Base-by-base conservation (phyloP, 1,284 basidiomycete species). In the Blastosporella zonata region DNA sequence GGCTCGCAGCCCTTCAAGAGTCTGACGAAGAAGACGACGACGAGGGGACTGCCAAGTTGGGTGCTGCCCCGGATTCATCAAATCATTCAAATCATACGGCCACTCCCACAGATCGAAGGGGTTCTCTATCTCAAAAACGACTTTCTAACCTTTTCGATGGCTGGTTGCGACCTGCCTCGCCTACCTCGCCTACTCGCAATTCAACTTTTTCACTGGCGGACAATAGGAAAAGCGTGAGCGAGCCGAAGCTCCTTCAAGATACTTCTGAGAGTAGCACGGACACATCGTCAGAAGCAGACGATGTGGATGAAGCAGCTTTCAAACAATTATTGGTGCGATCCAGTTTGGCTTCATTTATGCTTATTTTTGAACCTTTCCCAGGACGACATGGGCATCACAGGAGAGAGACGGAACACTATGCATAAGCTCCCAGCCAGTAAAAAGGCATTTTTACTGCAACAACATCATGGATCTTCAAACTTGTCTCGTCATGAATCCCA, bases 321-420 rank as follows among this genome's bases (percentile, higher is more conserved):
- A 79, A 86, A 46, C 60, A 68, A 27, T 80, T 90, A 70, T 75
- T 92, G 62, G 87, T 90, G 60, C 69, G 17, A 7, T 3, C 23
- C 25, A 28, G 4, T 9, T 39, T 4, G 9, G 17, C 43, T 34
- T 31, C 48, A 29, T 28, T 8, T 31, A 35, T 21, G 13, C 10
- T 41, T 20, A 7, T 18, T 29, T 33, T n/a, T 27, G 18, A 43
- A 29, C 27, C 40, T 23, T 49, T 42, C 36, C 5, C 44, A 64
- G 88, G 79, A 87, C 54, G 78, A 83, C n/a, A 62, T 91, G 18
- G 89, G 82, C 9, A 64, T 93, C 50, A 90, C 88, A 62, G 86
- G 81, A 12, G 74, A 79, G 1, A 81, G 81, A 56, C 78, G 88
- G 37, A 71, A 71, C 5, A 78, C 75, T 0, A 88, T 93, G 82